Conservation (phyloP, 2,329 filamentous ascomycete species). For the Cercospora janseana region DNA sequence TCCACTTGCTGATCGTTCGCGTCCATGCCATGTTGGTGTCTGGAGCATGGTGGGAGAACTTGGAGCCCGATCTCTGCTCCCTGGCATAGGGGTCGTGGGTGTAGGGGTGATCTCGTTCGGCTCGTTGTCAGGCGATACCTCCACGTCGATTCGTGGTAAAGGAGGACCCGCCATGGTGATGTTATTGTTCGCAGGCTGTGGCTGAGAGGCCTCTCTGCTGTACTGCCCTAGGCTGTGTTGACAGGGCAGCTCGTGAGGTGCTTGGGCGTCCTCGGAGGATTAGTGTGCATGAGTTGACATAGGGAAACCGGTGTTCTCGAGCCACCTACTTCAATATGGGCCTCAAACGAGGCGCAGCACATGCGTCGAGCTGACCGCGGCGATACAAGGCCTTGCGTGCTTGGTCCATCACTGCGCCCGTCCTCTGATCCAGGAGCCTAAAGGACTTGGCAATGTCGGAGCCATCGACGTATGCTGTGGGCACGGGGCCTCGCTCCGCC, state of each 20-base stretch:
- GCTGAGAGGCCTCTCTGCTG: conserved; percentile 1
- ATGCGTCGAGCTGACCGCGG: conserved; percentile 6
- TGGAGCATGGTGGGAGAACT: conserved; percentile 21
- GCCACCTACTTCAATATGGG: conserved; percentile 13
- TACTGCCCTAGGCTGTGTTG: conserved; percentile 11
- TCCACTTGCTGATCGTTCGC: conserved; percentile 22
- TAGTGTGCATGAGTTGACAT: background rate
- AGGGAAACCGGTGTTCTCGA: background rate
- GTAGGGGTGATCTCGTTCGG: conserved; percentile 21
- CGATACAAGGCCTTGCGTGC: conserved; percentile 10
- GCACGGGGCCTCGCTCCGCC: conserved; percentile 8
- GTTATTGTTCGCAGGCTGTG: background rate
- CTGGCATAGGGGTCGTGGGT: conserved; percentile 18
- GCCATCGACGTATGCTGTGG: conserved; percentile 11
- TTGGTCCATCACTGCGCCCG: conserved; percentile 14
- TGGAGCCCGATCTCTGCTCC: conserved; percentile 11
- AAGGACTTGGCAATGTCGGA: conserved; percentile 13
- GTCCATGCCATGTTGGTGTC: conserved; percentile 19
- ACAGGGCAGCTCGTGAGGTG: background rate
- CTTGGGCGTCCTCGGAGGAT: background rate
- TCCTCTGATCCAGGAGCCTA: conserved; percentile 5
- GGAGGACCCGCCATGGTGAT: conserved; percentile 24
- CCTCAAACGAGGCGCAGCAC: conserved; percentile 19
- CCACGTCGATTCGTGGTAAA: conserved; percentile 26
- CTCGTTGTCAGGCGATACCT: conserved; percentile 15